These are phyloP conservation scores for Isabelozyma rhagii DNA, from an alignment of 805 yeast genomes.

Conservation along the genomic window DNA sequence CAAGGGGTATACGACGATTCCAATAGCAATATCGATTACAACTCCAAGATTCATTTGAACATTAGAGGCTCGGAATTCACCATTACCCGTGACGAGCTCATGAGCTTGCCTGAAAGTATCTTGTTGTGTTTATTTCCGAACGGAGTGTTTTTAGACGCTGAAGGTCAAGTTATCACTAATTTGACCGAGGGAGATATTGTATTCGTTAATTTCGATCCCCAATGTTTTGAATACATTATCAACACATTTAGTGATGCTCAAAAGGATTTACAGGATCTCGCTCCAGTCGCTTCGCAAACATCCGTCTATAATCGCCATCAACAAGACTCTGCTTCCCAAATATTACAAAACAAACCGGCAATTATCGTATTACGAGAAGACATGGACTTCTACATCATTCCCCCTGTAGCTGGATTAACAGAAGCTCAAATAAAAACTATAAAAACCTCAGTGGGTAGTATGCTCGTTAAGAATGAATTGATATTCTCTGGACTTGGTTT, in stretches of 20 bases:
- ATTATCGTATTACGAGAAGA: constrained; percentile 92
- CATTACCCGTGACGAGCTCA: constrained; percentile 82
- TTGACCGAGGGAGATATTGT: constrained; percentile 78
- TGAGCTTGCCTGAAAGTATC: constrained; percentile 89
- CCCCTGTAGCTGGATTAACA: constrained; percentile 58
- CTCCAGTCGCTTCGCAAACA: constrained; percentile 32
- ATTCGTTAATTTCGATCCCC: constrained; percentile 81
- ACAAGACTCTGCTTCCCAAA: constrained; percentile 48
- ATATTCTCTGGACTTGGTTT: constrained; percentile 83
- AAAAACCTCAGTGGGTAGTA: constrained; percentile 71
- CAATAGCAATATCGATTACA: constrained; percentile 45
- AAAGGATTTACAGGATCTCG: constrained; percentile 41
- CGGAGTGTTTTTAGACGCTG: constrained; percentile 77
- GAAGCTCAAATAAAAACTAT: constrained; percentile 61
- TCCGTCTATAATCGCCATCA: constrained; percentile 11
- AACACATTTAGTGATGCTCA: constrained; percentile 69
- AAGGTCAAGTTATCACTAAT: constrained; percentile 75
- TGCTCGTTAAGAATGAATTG: constrained; percentile 50
- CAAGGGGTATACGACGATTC: constrained; percentile 18
- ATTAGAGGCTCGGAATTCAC: constrained; percentile 72
- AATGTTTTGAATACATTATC: constrained; percentile 81
- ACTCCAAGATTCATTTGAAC: constrained; percentile 70
- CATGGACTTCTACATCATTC: constrained; percentile 87
- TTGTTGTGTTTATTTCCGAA: constrained; percentile 84
- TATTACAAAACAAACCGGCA: constrained; percentile 78